Base-by-base conservation (phyloP, 192 early-diverging fungal species). In the Entomortierella chlamydospora region DNA sequence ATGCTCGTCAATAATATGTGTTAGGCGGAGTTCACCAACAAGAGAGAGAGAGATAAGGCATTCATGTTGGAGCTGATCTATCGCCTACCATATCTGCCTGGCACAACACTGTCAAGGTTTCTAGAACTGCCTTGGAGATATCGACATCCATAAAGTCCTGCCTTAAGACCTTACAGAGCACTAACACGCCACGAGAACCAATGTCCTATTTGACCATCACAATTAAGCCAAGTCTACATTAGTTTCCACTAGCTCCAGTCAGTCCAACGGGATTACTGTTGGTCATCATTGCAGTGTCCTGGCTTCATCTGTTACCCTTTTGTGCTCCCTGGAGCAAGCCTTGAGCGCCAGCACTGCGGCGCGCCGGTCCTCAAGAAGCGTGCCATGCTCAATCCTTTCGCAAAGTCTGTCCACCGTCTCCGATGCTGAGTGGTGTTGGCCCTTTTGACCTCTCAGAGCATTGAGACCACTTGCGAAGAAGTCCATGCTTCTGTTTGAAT, bases 291-390 rank as follows among this genome's bases (percentile, higher is more conserved):
- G 23, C n/a, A 6, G 23, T 30, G 6, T 49, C 42, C 15, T 47
- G 29, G 41, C 25, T 18, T 30, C 64, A 67, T 67, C 41, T 3
- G 29, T 39, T 83, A 93, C 92, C 83, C 84, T 74, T 57, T 87
- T 90, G 89, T 93, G 97, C 52, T 98, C 94, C 51, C 92, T 82
- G 10, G 94, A 88, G 34, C 97, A 86, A 2, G 94, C 94, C 65
- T 95, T 96, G 57, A 99, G 83, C 9, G 92, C 90, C 23, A 93
- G 87, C 15, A 97, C 93, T 1, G 93, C 94, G 7, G 95, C 93
- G 31, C 96, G 80, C 53, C 94, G 83, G 86, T 99, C 98, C 72
- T 99, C 98, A 29, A 95, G 77, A 25, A 98, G 85, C 11, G 94
- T 96, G 18, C 94, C 90, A 55, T 95, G 89, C 57, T 86, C 88